phyloP scores from a whole-genome alignment of 2,329 filamentous ascomycete species.

The Fusarium udum region DNA sequence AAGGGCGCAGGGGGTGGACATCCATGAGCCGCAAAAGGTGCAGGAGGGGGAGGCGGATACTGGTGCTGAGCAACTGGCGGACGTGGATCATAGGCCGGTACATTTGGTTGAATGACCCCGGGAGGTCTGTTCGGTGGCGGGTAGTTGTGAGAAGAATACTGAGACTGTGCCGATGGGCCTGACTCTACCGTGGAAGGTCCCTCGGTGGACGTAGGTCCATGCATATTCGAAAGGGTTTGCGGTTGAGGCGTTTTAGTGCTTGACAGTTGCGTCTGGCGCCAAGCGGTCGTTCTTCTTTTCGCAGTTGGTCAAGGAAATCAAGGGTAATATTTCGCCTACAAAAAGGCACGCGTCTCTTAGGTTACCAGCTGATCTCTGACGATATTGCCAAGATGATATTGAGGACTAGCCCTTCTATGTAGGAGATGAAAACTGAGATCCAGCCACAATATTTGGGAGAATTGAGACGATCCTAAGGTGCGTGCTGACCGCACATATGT shows the following conservation, averaged over 20 bases:
- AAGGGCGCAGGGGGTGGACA: fast-evolving
- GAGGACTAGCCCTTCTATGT: background rate
- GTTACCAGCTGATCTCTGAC: fast-evolving
- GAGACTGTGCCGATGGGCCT: background rate
- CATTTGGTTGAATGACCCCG: fast-evolving
- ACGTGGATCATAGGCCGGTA: fast-evolving
- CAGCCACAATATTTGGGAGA: fast-evolving
- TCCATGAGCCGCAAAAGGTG: background rate
- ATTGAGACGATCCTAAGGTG: fast-evolving
- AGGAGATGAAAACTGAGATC: fast-evolving
- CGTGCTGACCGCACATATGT: background rate
- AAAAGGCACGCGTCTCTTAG: fast-evolving
- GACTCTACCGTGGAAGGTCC: fast-evolving
- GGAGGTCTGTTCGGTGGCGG: background rate
- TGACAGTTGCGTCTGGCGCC: fast-evolving
- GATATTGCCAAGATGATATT: fast-evolving
- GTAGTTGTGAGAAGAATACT: background rate
- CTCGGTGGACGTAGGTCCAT: fast-evolving
- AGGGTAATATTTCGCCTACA: background rate
- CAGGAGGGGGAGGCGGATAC: background rate
- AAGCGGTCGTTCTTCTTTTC: background rate
- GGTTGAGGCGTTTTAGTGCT: fast-evolving
- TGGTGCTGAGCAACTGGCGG: fast-evolving
- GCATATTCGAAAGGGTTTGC: fast-evolving
- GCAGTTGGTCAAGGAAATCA: background rate